Base-by-base conservation (phyloP, 257 asterid genomes). In the Lantana camara region DNA sequence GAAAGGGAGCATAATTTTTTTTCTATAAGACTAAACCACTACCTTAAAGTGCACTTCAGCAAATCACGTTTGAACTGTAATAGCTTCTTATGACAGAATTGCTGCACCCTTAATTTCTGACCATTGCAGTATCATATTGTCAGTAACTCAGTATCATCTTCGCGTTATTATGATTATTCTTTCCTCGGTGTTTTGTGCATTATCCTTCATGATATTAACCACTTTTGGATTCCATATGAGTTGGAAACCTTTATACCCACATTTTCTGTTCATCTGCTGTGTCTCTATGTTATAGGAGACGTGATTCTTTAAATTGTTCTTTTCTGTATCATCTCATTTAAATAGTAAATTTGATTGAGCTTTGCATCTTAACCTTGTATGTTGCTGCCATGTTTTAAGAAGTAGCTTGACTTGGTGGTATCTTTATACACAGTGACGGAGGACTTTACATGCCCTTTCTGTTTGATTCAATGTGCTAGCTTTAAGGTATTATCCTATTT, bases 381-480 rank as follows among this genome's bases (percentile, higher is more conserved):
- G 47, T 64, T 74, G 19, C 73, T 59, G 47, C 60, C 61, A 60
- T 47, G 13, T 58, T 68, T 69, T 69, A 22, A 32, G n/a, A 57
- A 55, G 73, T 69, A 51, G 75, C 76, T 69, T 84, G 65, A 75
- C 64, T 35, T 77, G 9, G 35, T 14, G 54, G n/a, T n/a, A n/a
- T 76, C 47, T 69, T 57, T 45, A 32, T 65, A 67, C 73, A 76
- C 96, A 94, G 99, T 94, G 75, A 94, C 98, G 12, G 99, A 94
- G 76, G 98, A 94, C 80, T 94, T 94, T 72, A 52, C 99, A 8
- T 94, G 99, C 88, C 91, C 99, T 73, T 88, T 94, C 81, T 94
- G 99, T 82, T 88, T 94, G 93, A 95, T 86, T 62, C 90, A 82
- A 79, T 90, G 99, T 75, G 96, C 88, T 64, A 88, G 95, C 85